Evolutionary conservation across 179 eudicot genomes (phyloP), one percentile per base, ranked within the genome.

Genomic region (Beta macrorhiza): DNA sequence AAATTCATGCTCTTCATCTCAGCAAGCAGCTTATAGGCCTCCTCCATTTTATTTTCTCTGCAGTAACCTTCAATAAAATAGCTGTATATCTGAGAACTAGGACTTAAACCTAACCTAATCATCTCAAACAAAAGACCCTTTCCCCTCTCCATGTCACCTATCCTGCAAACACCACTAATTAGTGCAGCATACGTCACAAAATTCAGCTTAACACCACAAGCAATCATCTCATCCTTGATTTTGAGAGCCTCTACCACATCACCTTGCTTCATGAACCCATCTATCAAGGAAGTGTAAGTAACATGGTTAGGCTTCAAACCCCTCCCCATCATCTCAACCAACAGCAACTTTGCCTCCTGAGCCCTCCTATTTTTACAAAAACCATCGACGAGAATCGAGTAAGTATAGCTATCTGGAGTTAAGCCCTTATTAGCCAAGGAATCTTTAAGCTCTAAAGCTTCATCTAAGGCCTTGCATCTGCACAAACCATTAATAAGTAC

Each of bases 181-280:
- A 91, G 71, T 4, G 91, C 83, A 83, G 87, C 89, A 83, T 91
- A 91, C 5, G 90, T 86, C 58, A 91, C 87, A 55, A 83, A 45
- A 90, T 88, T 90, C 75, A 90, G 81, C 85, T 83, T 84, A 14
- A 88, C 80, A 67, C 93, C 92, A 82, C 64, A 64, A 74, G 80
- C 73, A 72, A 71, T 86, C 93, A 92, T 93, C 79, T 85, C 89
- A 79, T 88, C 90, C 83, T 92, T 93, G 52, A 91, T 73, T 78
- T 75, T 83, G 42, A 90, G 84, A 84, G 92, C 97, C 85, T 91
- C 91, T n/a, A 61, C 88, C 45, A 86, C 80, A 71, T 89, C 84
- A 22, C 92, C 97, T 82, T 87, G 84, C 83, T 90, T 94, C 92
- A 94, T 90, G 71, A 91, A 87, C 76, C 98, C 98, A 82, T 92